Evolutionary conservation across 805 yeast species (phyloP), one percentile per base, ranked within the genome.

Genomic region (Saccharomycopsis fodiens): DNA sequence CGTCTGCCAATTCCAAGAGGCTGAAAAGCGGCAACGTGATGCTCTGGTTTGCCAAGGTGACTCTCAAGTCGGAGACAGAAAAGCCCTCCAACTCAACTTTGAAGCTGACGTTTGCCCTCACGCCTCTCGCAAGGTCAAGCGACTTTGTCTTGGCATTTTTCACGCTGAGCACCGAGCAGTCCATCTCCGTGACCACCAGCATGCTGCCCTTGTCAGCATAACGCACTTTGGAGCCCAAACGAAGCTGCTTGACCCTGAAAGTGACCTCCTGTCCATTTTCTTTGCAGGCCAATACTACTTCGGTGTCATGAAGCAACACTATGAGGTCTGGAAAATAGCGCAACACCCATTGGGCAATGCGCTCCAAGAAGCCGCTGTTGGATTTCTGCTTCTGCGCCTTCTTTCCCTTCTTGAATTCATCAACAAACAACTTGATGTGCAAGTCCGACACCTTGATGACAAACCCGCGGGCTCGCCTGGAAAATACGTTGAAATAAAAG

Each of bases 271-370:
- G 34, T 15, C 41, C 21, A 16, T 34, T 31, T 7, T 37, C 39
- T 29, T 45, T 25, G 8, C 42, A 16, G 17, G 25, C 30, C 8
- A 46, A 2, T 1, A 40, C 29, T 7, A 60, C 3, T 3, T 27
- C 40, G 3, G 53, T 20, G 16, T 52, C 47, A n/a, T 34, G 27
- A 6, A 62, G 27, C 27, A 43, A 42, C 3, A 62, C 15, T 1
- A 54, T 52, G 3, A 52, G 19, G 29, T 58, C 57, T 0, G 64
- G 64, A 21, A 57, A 44, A 8, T 45, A 48, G 2, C 47, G 39
- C 6, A 56, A 30, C 5, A 55, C n/a, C n/a, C 53, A 41, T 16
- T 50, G 44, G 1, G 51, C 13, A 1, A 57, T 15, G 8, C 53
- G 22, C 10, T 34, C 19, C 3, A 27, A 21, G n/a, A 41, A 19